Percentiles rank a stretch among this genome's conserved stretches.
Evolutionary conservation across 2,329 filamentous ascomycete species (phyloP).

Genomic region (Dendrostoma leiphaemia): DNA sequence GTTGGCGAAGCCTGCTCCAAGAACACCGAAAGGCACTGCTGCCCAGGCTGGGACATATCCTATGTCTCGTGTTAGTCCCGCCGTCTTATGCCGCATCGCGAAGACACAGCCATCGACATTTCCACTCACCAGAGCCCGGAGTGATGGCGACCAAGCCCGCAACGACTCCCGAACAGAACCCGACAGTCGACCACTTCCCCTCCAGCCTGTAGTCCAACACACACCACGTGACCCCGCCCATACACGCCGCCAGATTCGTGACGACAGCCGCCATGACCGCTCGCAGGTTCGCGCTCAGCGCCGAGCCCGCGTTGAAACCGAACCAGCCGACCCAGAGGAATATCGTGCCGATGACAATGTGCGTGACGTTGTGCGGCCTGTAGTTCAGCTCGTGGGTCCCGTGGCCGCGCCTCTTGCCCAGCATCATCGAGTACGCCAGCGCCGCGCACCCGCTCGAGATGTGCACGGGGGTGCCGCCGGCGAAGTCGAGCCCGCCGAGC

Average conservation of each 20-base stretch:
- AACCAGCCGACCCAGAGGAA: conserved; percentile 95
- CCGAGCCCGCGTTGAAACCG: conserved; percentile 89
- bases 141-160: conserved; percentile 86
- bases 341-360: conserved; percentile 71
- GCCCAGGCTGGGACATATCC: conserved; percentile 71
- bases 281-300: conserved; percentile 77
- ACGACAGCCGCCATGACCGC: conserved; percentile 87
- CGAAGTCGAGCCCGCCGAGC: conserved; percentile 70
- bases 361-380: conserved; percentile 71
- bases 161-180: conserved; percentile 88
- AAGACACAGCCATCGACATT: too few species aligned
- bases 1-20: conserved; percentile 69
- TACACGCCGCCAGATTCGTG: conserved; percentile 81
- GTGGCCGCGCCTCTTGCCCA: conserved; percentile 67
- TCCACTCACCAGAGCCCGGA: conserved; percentile 75
- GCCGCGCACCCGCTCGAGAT: conserved; percentile 70
- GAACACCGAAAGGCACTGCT: conserved; percentile 56
- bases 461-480: conserved; percentile 73
- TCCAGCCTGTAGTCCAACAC: conserved; percentile 88
- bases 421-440: conserved; percentile 70
- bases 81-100: too few species aligned
- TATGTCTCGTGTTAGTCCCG: too few species aligned
- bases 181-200: conserved; percentile 89
- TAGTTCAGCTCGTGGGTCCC: conserved; percentile 62
- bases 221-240: conserved; percentile 80